A percentile compares a stretch with the other conserved stretches of the same genome.
Conservation (phyloP, 345 rosid species). For the Citrus hindsii region DNA sequence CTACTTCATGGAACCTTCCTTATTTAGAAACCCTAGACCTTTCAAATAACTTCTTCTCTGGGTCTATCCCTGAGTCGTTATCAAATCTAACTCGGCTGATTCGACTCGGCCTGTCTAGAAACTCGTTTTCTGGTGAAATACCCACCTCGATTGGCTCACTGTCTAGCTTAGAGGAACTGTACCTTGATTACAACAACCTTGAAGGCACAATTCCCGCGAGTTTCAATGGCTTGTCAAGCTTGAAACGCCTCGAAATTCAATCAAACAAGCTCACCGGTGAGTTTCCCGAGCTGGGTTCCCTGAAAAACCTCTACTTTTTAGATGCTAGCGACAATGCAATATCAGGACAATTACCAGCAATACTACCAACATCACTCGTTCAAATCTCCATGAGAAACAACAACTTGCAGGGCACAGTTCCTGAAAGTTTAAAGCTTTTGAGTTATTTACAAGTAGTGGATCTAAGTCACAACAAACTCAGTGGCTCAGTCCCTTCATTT, state of each 20-base stretch:
- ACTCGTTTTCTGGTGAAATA: slow-evolving; percentile 62
- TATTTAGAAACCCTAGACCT: slow-evolving; percentile 62
- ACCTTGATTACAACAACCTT: slow-evolving; percentile 62
- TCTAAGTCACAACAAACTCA: slow-evolving; percentile 62
- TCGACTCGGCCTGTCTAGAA: slow-evolving; percentile 56
- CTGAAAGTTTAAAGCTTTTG: slow-evolving; percentile 31
- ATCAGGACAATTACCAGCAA: slow-evolving; percentile 52
- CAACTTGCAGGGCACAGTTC: slow-evolving; percentile 47
- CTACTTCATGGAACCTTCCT: slow-evolving; percentile 57
- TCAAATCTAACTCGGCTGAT: slow-evolving; percentile 52
- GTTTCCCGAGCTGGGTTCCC: slow-evolving; percentile 58
- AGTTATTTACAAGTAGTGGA: slow-evolving; percentile 61
- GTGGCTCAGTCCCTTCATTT: slow-evolving; percentile 42
- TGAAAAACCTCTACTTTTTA: slow-evolving; percentile 49
- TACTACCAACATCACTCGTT: slow-evolving; percentile 49
- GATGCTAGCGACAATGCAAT: slow-evolving; percentile 72
- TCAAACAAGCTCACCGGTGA: slow-evolving; percentile 59
- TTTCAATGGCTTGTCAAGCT: slow-evolving; percentile 36
- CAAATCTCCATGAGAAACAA: slow-evolving; percentile 80
- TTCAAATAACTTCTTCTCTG: slow-evolving; percentile 61
- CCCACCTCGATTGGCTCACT: slow-evolving; percentile 63
- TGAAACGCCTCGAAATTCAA: slow-evolving; percentile 71
- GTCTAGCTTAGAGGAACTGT: slow-evolving; percentile 51
- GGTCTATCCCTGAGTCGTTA: slow-evolving; percentile 49
- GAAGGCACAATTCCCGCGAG: slow-evolving; percentile 51